phyloP scores from a whole-genome alignment of 2,329 filamentous ascomycete genomes.

The Blastomyces emzantsi region DNA sequence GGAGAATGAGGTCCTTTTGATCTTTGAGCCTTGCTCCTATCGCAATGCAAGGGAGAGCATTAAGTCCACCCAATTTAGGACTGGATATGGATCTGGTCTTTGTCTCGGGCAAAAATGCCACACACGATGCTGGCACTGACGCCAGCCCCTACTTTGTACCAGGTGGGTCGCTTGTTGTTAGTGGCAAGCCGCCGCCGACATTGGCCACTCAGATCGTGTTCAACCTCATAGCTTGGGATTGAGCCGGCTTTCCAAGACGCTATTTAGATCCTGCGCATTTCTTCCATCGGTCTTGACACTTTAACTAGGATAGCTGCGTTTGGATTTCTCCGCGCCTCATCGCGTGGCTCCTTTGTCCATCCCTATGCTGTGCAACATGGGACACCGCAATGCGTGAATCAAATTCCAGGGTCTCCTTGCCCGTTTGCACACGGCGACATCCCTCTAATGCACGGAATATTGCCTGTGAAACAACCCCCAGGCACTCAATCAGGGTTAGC shows the following conservation, averaged over 20 bases:
- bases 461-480: neutral
- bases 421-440: neutral
- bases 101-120: neutral
- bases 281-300: neutral
- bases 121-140: neutral
- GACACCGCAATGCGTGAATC: no score
- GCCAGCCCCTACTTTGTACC: neutral
- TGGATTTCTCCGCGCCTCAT: neutral
- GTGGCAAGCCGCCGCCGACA: neutral
- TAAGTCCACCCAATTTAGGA: neutral
- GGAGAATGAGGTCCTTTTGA: neutral
- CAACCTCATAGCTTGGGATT: neutral
- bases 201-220: neutral
- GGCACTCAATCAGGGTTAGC: neutral
- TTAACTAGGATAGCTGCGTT: neutral
- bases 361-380: neutral
- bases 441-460: neutral
- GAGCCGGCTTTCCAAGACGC: neutral
- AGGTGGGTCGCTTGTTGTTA: neutral
- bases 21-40: neutral
- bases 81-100: neutral
- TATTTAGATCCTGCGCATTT: neutral
- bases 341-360: neutral
- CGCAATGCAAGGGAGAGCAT: neutral
- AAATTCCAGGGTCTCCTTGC: neutral